These are phyloP conservation scores for Cadophora luteo-olivacea DNA, from an alignment of 2,329 filamentous ascomycete species.

Conservation along the genomic window DNA sequence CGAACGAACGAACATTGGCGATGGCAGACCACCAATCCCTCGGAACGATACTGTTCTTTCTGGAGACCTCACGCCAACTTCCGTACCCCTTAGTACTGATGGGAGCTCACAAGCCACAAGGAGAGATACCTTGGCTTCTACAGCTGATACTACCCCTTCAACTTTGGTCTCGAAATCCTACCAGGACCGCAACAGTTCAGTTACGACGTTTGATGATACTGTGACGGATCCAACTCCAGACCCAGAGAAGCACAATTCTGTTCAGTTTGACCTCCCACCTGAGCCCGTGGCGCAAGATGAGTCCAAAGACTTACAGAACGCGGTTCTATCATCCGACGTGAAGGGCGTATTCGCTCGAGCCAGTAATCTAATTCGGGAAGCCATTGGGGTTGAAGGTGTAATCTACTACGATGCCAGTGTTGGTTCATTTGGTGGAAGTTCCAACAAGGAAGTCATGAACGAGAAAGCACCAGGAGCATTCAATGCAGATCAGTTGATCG, in stretches of 20 bases:
- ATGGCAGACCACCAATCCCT: conserved; percentile 32
- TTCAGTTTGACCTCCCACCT: conserved; percentile 37
- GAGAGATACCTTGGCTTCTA: conserved; percentile 26
- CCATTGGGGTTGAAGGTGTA: conserved; percentile 42
- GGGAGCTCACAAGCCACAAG: conserved; percentile 28
- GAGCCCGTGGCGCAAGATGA: conserved; percentile 24
- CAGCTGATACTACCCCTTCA: conserved; percentile 30
- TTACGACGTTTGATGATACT: conserved; percentile 36
- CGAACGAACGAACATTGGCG: conserved; percentile 21
- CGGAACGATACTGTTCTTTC: conserved; percentile 28
- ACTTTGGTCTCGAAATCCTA: conserved; percentile 32
- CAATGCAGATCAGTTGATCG: conserved; percentile 25
- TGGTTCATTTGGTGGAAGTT: conserved; percentile 40
- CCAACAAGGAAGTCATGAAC: conserved; percentile 34
- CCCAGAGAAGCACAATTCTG: conserved; percentile 31
- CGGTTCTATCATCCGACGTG: conserved; percentile 38
- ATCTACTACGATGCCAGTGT: conserved; percentile 43
- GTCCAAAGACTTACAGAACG: conserved; percentile 38
- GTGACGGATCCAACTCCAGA: conserved; percentile 30
- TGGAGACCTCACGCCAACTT: conserved; percentile 11
- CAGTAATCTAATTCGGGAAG: conserved; percentile 44
- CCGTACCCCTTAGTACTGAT: conserved; percentile 21
- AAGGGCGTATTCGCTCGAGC: conserved; percentile 40
- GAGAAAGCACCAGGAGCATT: conserved; percentile 41
- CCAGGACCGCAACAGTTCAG: conserved; percentile 37